phyloP scores from a whole-genome alignment of 75 land plant genomes.

The Pseudotsuga menziesii region DNA sequence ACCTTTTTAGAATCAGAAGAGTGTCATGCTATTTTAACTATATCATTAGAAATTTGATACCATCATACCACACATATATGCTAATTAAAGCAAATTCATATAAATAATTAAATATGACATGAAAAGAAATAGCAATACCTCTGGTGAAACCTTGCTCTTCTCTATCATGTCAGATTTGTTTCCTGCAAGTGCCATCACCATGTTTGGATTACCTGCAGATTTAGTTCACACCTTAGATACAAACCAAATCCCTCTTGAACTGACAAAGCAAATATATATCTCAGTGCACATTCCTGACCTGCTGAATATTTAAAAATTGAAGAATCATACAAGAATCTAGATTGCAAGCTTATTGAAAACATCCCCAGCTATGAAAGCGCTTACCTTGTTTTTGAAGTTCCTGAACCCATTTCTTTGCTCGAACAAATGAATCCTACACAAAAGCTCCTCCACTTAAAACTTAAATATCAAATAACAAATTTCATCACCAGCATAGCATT shows the following conservation, averaged over 20 bases:
- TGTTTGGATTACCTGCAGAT: slow-evolving; percentile 34
- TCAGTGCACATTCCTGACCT: too few species aligned
- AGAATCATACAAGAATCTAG: neutral
- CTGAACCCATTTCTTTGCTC: slow-evolving; percentile 79
- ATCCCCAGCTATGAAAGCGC: neutral
- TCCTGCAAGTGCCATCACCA: slow-evolving; percentile 51
- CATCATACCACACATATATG: too few species aligned
- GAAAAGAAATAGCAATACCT: slow-evolving; percentile 18
- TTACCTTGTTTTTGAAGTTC: slow-evolving; percentile 65
- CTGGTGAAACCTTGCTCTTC: slow-evolving; percentile 35
- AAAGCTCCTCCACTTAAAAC: neutral
- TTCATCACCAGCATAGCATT: too few species aligned
- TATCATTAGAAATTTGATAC: too few species aligned
- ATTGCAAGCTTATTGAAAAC: too few species aligned
- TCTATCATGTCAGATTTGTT: slow-evolving; percentile 49
- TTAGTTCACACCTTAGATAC: neutral
- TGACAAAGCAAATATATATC: neutral
- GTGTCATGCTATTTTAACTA: too few species aligned
- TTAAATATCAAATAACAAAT: too few species aligned
- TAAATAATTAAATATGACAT: too few species aligned
- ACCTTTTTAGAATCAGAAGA: too few species aligned
- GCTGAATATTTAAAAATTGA: neutral
- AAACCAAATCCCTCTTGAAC: neutral
- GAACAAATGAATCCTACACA: slow-evolving; percentile 55
- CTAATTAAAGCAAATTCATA: too few species aligned